phyloP scores from a whole-genome alignment of 495 filamentous ascomycete species.

The Hypoxylon cercidicola region DNA sequence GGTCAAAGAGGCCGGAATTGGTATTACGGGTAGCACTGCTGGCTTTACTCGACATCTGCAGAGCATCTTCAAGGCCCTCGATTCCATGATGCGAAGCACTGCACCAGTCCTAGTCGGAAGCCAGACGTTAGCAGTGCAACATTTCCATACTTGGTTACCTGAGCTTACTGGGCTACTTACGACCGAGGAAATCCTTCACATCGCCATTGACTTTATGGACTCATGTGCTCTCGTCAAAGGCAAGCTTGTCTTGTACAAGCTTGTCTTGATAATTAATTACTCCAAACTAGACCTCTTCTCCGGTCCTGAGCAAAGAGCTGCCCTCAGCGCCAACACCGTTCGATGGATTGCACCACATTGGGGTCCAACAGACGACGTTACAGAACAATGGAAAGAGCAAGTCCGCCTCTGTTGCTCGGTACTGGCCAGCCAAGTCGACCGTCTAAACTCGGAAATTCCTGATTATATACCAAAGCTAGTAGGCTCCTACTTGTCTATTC shows the following conservation, averaged over 20 bases:
- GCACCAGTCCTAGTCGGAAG: conserved; percentile 89
- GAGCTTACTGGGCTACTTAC: conserved; percentile 81
- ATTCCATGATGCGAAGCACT: conserved; percentile 85
- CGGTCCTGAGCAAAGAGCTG: conserved; percentile 74
- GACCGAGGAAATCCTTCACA: conserved; percentile 86
- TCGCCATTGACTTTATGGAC: conserved; percentile 93
- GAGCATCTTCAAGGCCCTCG: conserved; percentile 87
- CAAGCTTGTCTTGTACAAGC: conserved; percentile 92
- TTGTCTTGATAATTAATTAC: conserved; percentile 91
- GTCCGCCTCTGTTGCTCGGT: conserved; percentile 92
- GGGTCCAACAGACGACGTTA: conserved; percentile 78
- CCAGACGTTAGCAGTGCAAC: conserved; percentile 93
- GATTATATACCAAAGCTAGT: conserved; percentile 91
- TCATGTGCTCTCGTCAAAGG: conserved; percentile 88
- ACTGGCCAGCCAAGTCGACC: conserved; percentile 80
- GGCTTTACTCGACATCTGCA: conserved; percentile 86
- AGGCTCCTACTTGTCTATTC: conserved; percentile 84
- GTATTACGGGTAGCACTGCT: conserved; percentile 78
- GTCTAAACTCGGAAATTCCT: conserved; percentile 81
- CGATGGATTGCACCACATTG: conserved; percentile 95
- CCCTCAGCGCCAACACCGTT: conserved; percentile 81
- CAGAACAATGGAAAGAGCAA: conserved; percentile 90
- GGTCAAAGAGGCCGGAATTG: conserved; percentile 87
- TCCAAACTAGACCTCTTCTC: conserved; percentile 82
- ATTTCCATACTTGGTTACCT: conserved; percentile 96